Evolutionary conservation across 2,329 filamentous ascomycete species (phyloP).

Genomic region (Aspergillus japonicus): DNA sequence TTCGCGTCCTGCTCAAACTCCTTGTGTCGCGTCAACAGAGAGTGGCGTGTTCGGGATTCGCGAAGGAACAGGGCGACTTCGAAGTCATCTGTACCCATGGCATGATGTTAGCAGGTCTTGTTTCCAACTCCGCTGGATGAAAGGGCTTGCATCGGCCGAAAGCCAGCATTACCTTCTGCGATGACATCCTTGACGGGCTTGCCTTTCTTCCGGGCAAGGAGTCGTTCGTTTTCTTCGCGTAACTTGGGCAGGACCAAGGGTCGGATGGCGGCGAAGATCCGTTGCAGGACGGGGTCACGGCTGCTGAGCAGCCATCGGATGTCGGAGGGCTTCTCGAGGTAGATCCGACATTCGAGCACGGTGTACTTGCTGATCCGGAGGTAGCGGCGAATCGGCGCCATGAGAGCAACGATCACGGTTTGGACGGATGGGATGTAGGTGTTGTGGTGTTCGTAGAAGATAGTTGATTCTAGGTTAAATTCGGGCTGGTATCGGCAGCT

Average conservation of each 20-base stretch:
- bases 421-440: not conserved
- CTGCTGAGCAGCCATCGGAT: slow-evolving; percentile 80
- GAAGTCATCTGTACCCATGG: slow-evolving; percentile 70
- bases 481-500: not conserved
- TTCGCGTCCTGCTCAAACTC: slow-evolving; percentile 58
- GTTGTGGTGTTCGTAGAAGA: not conserved
- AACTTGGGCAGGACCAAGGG: slow-evolving; percentile 88
- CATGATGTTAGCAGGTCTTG: not conserved
- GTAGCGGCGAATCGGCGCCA: slow-evolving; percentile 88
- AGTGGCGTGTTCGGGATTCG: slow-evolving; percentile 79
- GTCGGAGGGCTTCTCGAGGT: slow-evolving; percentile 85
- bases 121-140: not conserved
- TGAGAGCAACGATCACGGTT: slow-evolving; percentile 38
- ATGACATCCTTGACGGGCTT: slow-evolving; percentile 86
- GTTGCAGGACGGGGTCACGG: slow-evolving; percentile 71
- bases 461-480: not conserved
- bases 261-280: slow-evolving; percentile 79
- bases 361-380: slow-evolving; percentile 89
- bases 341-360: slow-evolving; percentile 94
- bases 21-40: slow-evolving; percentile 82
- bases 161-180: slow-evolving; percentile 60
- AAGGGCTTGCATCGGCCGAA: not conserved
- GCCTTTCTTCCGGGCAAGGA: slow-evolving; percentile 67
- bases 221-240: slow-evolving; percentile 72
- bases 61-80: slow-evolving; percentile 93